Evolutionary conservation across 768 basidiomycete species (phyloP).

Genomic region (Tricholoma bakamatsutake): DNA sequence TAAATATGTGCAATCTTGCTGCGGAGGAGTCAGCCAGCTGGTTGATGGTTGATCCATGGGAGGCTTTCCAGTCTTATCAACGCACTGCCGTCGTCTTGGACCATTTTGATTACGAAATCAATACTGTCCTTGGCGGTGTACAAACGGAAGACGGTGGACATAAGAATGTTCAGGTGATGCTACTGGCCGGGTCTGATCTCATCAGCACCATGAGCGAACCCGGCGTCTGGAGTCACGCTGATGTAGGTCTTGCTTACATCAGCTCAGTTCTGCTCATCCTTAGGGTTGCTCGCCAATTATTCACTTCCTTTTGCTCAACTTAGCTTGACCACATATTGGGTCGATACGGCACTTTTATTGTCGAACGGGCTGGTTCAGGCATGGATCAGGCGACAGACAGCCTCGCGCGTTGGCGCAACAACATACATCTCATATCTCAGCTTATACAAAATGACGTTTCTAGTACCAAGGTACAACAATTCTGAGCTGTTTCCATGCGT

Average conservation of each 20-base stretch:
- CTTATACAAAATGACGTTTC: constrained; percentile 97
- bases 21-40: constrained; percentile 87
- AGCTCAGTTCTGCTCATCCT: constrained; percentile 6
- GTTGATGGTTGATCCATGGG: constrained; percentile 99
- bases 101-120: constrained; percentile 95
- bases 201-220: constrained; percentile 98
- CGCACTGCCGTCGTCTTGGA: constrained; percentile 96
- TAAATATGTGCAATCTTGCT: constrained; percentile 84
- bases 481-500: neutral
- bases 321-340: constrained; percentile 96
- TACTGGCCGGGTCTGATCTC: constrained; percentile 96
- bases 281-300: constrained; percentile 6
- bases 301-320: constrained; percentile 7
- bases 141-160: constrained; percentile 67
- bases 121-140: constrained; percentile 77
- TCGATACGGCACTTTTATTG: constrained; percentile 88
- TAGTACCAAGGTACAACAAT: constrained; percentile 69
- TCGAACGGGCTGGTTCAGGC: constrained; percentile 92
- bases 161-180: constrained; percentile 77
- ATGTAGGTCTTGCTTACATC: constrained; percentile 53
- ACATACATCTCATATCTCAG: constrained; percentile 89
- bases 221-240: constrained; percentile 92
- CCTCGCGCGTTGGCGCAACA: constrained; percentile 71
- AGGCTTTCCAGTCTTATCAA: constrained; percentile 91
- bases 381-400: constrained; percentile 78